Evolutionary conservation across 768 basidiomycete genomes (phyloP).

Genomic region (Candolleomyces efflorescens): DNA sequence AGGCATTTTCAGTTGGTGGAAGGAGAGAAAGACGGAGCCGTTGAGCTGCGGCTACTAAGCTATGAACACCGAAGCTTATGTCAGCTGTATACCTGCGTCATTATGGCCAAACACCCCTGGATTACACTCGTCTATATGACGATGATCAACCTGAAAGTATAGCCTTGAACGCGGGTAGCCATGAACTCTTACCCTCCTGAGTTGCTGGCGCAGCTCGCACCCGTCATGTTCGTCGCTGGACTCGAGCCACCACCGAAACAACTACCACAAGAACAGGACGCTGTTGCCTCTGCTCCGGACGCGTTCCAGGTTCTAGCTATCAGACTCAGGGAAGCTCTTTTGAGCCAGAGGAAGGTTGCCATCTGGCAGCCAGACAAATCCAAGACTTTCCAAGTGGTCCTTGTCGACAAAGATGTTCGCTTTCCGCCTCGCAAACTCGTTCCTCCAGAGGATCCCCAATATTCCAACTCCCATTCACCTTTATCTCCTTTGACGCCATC

Average conservation of each 20-base stretch:
- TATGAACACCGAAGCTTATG: neutral
- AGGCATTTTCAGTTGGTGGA: slow-evolving; percentile 30
- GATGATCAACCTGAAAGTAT: neutral
- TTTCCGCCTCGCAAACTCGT: slow-evolving; percentile 86
- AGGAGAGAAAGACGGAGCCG: neutral
- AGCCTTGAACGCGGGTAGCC: neutral
- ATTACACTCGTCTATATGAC: neutral
- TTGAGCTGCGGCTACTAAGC: neutral
- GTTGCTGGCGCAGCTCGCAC: slow-evolving; percentile 82
- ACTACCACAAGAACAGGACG: slow-evolving; percentile 17
- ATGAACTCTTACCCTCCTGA: slow-evolving; percentile 96
- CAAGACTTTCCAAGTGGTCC: slow-evolving; percentile 74
- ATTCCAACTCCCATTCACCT: slow-evolving; percentile 71
- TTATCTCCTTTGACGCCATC: slow-evolving; percentile 88
- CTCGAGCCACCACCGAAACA: slow-evolving; percentile 42
- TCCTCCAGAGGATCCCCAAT: slow-evolving; percentile 53
- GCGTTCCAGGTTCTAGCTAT: slow-evolving; percentile 54
- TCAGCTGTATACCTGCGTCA: neutral
- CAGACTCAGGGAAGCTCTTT: slow-evolving; percentile 67
- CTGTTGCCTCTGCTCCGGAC: slow-evolving; percentile 41
- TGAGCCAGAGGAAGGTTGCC: slow-evolving; percentile 55
- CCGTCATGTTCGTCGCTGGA: slow-evolving; percentile 94
- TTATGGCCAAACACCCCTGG: neutral
- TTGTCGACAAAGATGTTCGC: slow-evolving; percentile 80
- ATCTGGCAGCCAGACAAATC: slow-evolving; percentile 72